Evolutionary conservation across 352 stramenopile genomes (phyloP), one percentile per base, ranked within the genome.

Genomic region (Lagenidium giganteum): DNA sequence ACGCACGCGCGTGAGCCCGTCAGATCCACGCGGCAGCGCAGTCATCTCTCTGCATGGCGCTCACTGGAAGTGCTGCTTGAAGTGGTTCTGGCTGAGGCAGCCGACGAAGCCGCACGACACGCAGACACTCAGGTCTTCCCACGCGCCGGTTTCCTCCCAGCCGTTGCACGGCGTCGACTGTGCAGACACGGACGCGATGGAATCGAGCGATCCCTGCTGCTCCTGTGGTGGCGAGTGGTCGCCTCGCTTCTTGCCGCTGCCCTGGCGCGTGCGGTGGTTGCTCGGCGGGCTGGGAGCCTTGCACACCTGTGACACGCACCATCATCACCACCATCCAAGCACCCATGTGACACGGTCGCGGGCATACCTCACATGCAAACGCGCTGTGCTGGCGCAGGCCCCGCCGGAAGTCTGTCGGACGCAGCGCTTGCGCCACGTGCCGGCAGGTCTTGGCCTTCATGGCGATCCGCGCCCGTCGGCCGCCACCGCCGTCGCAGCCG

Each of bases 91-190:
- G 35, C 61, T 61, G 16, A 81, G 52, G 41, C 75, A 87, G 24
- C 61, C 75, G 13, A 87, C 53, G 47, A 79, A 79, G 33, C 61
- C 75, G 41, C 75, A 87, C 17, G 51, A 75, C 11, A 87, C 57
- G 38, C 75, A 87, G 3, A 85, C 30, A 23, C 71, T 54, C 24
- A 84, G 51, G 32, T 81, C 60, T 5, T 61, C 53, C 47, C 53
- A 67, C 26, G 67, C 39, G 45, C 23, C 61, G 51, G 67, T 66
- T 80, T 31, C 53, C 61, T 24, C 70, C 40, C 4, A 68, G 49
- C 12, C 54, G 24, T 7, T 42, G 17, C 5, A 16, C 38, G 18
- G 33, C 18, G 3, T 16, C 21, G 32, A 40, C 14, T 22, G 35
- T 43, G 34, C 28, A 29, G 35, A 12, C 14, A 27, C 12, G 32